Percentiles rank a stretch among this genome's conserved stretches.
Conservation (phyloP, 129 eudicot species). For the Flaveria robusta region DNA sequence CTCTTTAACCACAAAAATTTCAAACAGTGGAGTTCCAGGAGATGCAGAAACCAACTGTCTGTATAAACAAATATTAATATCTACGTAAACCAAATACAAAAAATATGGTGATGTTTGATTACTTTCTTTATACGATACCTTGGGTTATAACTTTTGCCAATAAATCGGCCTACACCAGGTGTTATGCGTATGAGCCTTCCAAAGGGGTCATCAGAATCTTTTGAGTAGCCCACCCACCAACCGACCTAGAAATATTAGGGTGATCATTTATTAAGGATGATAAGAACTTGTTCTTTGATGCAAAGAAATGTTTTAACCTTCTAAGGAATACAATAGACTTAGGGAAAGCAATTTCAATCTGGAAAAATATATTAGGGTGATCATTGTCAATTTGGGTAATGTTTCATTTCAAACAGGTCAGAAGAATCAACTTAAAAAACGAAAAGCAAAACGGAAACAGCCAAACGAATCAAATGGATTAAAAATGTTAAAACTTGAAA, state of each 20-base stretch:
- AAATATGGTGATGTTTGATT: constrained; percentile 11
- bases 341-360: not conserved
- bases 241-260: constrained; percentile 63
- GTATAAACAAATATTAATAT: constrained; percentile 27
- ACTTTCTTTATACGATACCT: constrained; percentile 46
- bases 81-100: constrained; percentile 19
- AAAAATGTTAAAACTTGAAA: constrained; percentile 2
- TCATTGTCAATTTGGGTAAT: not conserved
- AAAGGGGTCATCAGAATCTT: constrained; percentile 91
- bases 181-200: constrained; percentile 85
- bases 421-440: not conserved
- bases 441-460: not conserved
- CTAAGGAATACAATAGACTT: not conserved
- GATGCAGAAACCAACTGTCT: constrained; percentile 94
- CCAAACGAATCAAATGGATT: not conserved
- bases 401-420: not conserved
- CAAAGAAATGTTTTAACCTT: not conserved
- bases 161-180: constrained; percentile 92
- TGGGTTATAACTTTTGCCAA: constrained; percentile 89
- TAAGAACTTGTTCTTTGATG: not conserved
- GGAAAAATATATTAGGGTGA: too few species aligned
- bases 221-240: constrained; percentile 98
- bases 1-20: constrained; percentile 90
- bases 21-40: constrained; percentile 96
- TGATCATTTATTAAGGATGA: constrained; percentile 16